Conservation (phyloP, 176 grass and related monocot species). For the Alloteropsis semialata region DNA sequence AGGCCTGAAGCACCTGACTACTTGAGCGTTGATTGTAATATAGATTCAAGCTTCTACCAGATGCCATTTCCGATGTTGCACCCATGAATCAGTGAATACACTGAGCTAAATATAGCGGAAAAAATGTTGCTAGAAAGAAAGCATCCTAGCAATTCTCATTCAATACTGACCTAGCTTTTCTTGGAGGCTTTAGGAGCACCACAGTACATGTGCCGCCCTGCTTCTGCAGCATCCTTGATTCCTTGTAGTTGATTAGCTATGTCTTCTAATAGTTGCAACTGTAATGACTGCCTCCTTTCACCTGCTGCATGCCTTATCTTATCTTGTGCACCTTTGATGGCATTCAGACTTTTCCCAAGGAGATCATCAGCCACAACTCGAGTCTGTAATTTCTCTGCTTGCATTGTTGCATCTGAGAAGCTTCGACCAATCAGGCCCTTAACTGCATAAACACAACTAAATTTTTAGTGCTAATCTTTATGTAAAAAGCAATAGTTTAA, state of each 20-base stretch:
- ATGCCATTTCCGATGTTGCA: neutral
- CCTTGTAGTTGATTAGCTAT: constrained; percentile 75
- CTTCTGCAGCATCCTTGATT: constrained; percentile 62
- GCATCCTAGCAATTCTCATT: neutral
- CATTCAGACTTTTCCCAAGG: constrained; percentile 64
- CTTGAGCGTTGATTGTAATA: neutral
- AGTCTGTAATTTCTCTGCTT: constrained; percentile 54
- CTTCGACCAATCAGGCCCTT: constrained; percentile 37
- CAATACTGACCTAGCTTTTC: constrained; percentile 40
- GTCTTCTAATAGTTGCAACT: constrained; percentile 74
- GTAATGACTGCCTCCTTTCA: constrained; percentile 53
- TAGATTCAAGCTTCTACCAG: neutral
- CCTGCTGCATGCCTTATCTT: constrained; percentile 53
- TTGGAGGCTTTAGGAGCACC: constrained; percentile 39
- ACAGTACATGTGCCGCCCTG: constrained; percentile 31
- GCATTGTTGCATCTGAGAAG: constrained; percentile 46
- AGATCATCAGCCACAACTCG: constrained; percentile 69
- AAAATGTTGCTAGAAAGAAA: neutral
- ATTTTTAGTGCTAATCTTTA: constrained; percentile 6
- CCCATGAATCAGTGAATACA: neutral
- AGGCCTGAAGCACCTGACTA: neutral
- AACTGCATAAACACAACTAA: constrained; percentile 20
- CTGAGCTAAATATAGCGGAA: neutral
- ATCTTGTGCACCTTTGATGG: constrained; percentile 72
- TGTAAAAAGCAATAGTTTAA: neutral